Percentiles rank a stretch among this genome's conserved stretches.
Evolutionary conservation across 139 green algal species (phyloP).

Genomic region (Chlorella vulgaris): DNA sequence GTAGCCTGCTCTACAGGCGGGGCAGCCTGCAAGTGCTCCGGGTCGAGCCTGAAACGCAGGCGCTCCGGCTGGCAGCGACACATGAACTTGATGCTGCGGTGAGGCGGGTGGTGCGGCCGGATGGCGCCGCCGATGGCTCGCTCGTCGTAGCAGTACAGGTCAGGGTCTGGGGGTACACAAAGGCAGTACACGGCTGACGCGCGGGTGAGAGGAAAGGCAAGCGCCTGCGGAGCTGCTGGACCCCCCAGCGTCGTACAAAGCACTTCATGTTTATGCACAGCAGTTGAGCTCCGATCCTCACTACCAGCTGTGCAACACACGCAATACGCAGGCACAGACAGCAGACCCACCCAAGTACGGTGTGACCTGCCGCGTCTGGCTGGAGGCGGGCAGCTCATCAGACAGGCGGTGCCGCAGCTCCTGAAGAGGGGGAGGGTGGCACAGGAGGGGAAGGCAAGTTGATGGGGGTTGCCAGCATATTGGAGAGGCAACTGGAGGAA

Average conservation of each 20-base stretch:
- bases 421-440: background rate
- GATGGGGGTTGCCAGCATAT: too few species aligned
- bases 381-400: conserved; percentile 27
- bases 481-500: too few species aligned
- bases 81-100: conserved; percentile 45
- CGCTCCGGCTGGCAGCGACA: conserved; percentile 28
- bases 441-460: background rate
- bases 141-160: conserved; percentile 30
- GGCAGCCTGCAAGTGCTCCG: conserved; percentile 7
- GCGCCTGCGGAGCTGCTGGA: too few species aligned
- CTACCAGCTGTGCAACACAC: too few species aligned
- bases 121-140: conserved; percentile 1
- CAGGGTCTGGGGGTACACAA: conserved; percentile 21
- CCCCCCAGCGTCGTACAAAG: too few species aligned
- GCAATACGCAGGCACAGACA: background rate
- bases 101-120: conserved; percentile 26
- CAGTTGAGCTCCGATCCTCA: too few species aligned
- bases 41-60: conserved; percentile 40
- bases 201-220: too few species aligned
- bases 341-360: conserved; percentile 36
- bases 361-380: conserved; percentile 33
- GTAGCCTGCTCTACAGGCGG: background rate
- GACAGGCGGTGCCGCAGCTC: conserved; percentile 22
- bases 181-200: too few species aligned
- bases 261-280: too few species aligned